Conservation (phyloP, 768 basidiomycete genomes). For the Suillus ampliporus region DNA sequence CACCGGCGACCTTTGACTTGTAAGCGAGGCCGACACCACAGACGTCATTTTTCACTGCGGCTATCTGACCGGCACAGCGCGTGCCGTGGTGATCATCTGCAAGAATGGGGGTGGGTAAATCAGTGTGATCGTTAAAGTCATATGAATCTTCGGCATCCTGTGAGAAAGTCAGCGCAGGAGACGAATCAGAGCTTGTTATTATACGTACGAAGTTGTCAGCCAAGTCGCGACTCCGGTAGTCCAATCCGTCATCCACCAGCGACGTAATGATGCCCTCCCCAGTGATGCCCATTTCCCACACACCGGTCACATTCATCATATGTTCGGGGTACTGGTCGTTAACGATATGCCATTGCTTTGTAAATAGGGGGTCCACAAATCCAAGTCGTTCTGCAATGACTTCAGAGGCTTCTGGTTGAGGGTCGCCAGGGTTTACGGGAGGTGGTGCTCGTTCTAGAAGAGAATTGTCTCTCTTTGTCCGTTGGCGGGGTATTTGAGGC, state of each 20-base stretch:
- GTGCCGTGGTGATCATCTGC: slow-evolving; percentile 97
- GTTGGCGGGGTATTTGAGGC: slow-evolving; percentile 67
- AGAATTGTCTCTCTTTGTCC: slow-evolving; percentile 58
- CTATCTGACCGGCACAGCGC: slow-evolving; percentile 96
- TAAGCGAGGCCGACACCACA: slow-evolving; percentile 97
- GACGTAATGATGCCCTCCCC: slow-evolving; percentile 88
- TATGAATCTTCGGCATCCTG: slow-evolving; percentile 89
- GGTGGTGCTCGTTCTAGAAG: slow-evolving; percentile 58
- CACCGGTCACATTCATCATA: slow-evolving; percentile 89
- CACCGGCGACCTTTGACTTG: slow-evolving; percentile 87
- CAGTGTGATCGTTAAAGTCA: slow-evolving; percentile 94
- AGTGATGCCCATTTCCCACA: slow-evolving; percentile 92
- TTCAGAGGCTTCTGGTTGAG: slow-evolving; percentile 40
- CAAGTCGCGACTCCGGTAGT: slow-evolving; percentile 87
- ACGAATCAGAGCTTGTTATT: background rate
- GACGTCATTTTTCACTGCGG: slow-evolving; percentile 88
- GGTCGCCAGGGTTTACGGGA: slow-evolving; percentile 45
- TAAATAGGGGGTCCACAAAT: slow-evolving; percentile 83
- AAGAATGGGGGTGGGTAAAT: slow-evolving; percentile 85
- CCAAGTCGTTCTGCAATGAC: slow-evolving; percentile 63
- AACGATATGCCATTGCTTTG: slow-evolving; percentile 92
- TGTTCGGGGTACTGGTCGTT: slow-evolving; percentile 84
- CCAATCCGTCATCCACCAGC: slow-evolving; percentile 94
- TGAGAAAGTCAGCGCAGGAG: slow-evolving; percentile 1
- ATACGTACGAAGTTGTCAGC: slow-evolving; percentile 82